phyloP scores from a whole-genome alignment of 2,329 filamentous ascomycete species.

The Lachnellula occidentalis region DNA sequence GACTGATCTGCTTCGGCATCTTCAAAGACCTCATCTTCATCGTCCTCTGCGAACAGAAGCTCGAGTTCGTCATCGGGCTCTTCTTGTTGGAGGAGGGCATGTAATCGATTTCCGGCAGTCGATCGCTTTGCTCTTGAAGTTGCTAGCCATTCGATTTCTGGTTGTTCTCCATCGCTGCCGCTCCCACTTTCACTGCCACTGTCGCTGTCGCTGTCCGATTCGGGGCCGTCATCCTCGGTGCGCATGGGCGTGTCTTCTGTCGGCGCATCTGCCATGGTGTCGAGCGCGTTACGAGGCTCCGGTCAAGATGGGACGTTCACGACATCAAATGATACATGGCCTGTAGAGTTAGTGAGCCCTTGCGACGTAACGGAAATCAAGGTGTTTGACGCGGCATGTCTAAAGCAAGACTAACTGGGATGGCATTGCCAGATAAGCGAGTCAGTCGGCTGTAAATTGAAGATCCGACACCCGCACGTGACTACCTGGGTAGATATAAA shows the following conservation, averaged over 20 bases:
- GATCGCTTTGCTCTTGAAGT: slow-evolving; percentile 69
- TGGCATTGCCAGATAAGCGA: slow-evolving; percentile 1
- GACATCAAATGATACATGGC: not conserved
- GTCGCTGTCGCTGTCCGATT: slow-evolving; percentile 11
- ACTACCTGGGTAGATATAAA: not conserved
- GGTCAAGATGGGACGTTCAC: not conserved
- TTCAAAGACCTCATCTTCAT: slow-evolving; percentile 62
- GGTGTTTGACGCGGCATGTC: not conserved
- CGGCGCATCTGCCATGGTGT: slow-evolving; percentile 11
- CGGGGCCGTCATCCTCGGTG: slow-evolving; percentile 15
- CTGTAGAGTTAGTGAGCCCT: not conserved
- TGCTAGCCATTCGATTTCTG: slow-evolving; percentile 60
- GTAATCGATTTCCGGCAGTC: slow-evolving; percentile 81
- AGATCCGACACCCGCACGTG: not conserved
- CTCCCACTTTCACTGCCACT: slow-evolving; percentile 11
- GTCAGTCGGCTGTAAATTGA: not conserved
- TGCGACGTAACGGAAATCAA: not conserved
- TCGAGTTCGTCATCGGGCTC: slow-evolving; percentile 58
- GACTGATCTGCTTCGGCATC: slow-evolving; percentile 61
- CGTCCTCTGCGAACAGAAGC: slow-evolving; percentile 69
- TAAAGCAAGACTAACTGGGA: not conserved
- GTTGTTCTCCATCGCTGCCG: slow-evolving; percentile 12
- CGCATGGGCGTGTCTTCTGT: slow-evolving; percentile 18
- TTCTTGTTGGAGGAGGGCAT: slow-evolving; percentile 69
- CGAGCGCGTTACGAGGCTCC: not conserved